These are phyloP conservation scores for Irpex sp. DNA, from an alignment of 1,284 basidiomycete species.

Conservation along the genomic window DNA sequence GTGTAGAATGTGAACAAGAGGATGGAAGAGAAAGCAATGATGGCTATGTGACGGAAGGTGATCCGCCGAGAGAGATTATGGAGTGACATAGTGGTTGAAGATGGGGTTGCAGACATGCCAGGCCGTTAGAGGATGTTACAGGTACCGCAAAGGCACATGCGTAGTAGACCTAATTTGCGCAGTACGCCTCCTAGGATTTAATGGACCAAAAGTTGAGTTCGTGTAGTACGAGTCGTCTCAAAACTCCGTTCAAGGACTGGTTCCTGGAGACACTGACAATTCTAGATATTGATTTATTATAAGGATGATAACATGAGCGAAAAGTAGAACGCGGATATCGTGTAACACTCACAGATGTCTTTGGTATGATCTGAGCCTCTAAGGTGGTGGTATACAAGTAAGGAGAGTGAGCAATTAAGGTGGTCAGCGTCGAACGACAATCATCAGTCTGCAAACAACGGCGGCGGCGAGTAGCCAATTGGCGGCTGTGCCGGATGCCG, in stretches of 20 bases:
- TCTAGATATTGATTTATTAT: background rate
- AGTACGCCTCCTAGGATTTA: background rate
- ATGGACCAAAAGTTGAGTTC: background rate
- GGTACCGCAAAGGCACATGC: background rate
- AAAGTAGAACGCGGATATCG: background rate
- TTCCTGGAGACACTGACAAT: background rate
- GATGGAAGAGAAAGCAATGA: background rate
- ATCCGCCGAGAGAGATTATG: background rate
- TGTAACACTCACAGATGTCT: background rate
- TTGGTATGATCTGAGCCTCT: background rate
- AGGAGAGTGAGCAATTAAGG: background rate
- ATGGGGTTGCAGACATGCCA: background rate
- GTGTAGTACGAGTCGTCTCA: background rate
- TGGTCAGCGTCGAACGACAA: background rate
- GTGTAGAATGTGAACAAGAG: background rate
- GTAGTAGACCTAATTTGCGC: background rate
- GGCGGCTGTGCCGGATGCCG: background rate
- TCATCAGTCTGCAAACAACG: background rate
- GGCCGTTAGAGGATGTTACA: background rate
- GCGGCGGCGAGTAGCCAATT: background rate
- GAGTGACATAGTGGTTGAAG: background rate
- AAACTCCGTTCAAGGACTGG: background rate
- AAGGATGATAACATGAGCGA: background rate
- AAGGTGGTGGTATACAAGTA: background rate
- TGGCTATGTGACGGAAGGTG: background rate